Evolutionary conservation across 441 rosid species (phyloP), one percentile per base, ranked within the genome.

Genomic region (Erodium moschatum): DNA sequence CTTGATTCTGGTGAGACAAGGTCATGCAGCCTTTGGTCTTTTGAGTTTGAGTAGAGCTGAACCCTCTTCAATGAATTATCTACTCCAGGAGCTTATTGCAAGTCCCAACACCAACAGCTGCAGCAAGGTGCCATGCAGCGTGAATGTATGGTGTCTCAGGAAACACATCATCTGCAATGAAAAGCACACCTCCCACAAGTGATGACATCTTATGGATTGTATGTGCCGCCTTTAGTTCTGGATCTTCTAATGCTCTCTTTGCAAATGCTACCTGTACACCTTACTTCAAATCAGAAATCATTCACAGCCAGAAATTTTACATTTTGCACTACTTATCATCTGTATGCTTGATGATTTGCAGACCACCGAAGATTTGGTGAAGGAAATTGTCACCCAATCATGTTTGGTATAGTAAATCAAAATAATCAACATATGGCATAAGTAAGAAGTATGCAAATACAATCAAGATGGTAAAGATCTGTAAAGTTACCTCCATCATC

Each of bases 51-150:
- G 72, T 69, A 65, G 66, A 46, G 27, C 63, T 19, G 29, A 58
- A 71, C 71, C 72, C 77, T 63, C 44, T 40, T 44, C 71, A 40
- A 69, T 65, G 63, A 65, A 27, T 62, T 74, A 16, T 67, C 79
- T 91, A 93, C 73, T 89, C 84, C 8, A 94, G 93, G 78, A 94
- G 98, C 79, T 85, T 88, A 78, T 94, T 86, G 69, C 97, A 94
- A 9, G 96, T 88, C 64, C 97, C 84, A 1, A 89, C 94, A 0
- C 97, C 95, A 68, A 91, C 82, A 68, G 98, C 98, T 24, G 98
- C 98, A 6, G 98, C 96, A 0, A 94, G 91, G 78, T 94, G 97
- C 97, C 97, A 94, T n/a, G 89, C 98, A 16, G 99, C 97, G 61
- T 94, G 97, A 69, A 94, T 82, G 81, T 77, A 94, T 35, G 93